phyloP scores from a whole-genome alignment of 2,329 filamentous ascomycete species.

The Aspergillus amoenus region DNA sequence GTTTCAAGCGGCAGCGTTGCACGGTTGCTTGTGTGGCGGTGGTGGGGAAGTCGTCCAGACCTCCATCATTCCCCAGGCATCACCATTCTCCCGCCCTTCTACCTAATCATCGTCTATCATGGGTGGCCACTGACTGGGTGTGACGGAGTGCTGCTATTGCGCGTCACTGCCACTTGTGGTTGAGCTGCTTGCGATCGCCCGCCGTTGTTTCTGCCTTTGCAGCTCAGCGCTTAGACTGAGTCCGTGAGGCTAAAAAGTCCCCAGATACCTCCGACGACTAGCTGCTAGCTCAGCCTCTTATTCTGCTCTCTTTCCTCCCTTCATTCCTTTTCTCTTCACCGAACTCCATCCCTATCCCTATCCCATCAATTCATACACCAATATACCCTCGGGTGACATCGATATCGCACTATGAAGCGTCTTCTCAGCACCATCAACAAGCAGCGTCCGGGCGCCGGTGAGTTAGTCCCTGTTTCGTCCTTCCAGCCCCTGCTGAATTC shows the following conservation, averaged over 20 bases:
- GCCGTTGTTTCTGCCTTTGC: constrained; percentile 7
- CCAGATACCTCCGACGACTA: neutral
- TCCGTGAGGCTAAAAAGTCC: neutral
- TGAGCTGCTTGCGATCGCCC: constrained; percentile 6
- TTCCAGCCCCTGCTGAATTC: constrained; percentile 6
- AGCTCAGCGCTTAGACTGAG: constrained; percentile 5
- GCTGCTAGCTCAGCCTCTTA: neutral
- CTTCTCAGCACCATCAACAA: constrained; percentile 33
- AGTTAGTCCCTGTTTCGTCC: constrained; percentile 14
- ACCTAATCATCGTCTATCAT: neutral
- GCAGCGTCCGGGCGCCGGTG: constrained; percentile 36
- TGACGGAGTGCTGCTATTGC: neutral
- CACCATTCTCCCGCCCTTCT: constrained; percentile 5
- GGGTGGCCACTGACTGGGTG: neutral
- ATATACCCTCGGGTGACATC: neutral
- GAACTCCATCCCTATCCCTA: neutral
- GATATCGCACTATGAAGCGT: constrained; percentile 33
- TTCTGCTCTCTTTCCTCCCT: constrained; percentile 1
- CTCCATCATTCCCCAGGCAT: constrained; percentile 12
- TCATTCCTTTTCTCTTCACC: constrained; percentile 4
- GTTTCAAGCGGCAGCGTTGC: neutral
- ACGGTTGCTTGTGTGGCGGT: constrained; percentile 2
- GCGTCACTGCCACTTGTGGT: neutral
- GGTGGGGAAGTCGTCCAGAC: constrained; percentile 3
- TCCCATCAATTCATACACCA: neutral